These are phyloP conservation scores for Fusarium cyanostomum DNA, from an alignment of 2,329 filamentous ascomycete species.

Conservation along the genomic window DNA sequence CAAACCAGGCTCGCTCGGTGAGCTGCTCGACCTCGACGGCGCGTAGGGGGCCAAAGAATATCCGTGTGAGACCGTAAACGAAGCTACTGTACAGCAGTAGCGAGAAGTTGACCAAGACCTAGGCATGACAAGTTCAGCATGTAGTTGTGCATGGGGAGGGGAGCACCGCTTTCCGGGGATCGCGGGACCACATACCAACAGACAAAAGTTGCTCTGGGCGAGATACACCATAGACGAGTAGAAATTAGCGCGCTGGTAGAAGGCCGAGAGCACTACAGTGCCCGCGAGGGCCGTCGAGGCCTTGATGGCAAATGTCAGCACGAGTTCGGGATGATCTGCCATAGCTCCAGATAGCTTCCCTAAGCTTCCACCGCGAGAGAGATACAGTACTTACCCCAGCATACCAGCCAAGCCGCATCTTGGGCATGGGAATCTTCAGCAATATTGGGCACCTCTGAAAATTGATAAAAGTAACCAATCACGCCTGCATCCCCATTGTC, in stretches of 20 bases:
- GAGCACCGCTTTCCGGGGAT: not conserved
- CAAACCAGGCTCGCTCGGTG: conserved; percentile 98
- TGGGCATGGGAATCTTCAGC: conserved; percentile 46
- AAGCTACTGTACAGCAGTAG: conserved; percentile 83
- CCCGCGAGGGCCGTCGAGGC: conserved; percentile 85
- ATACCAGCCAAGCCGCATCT: conserved; percentile 69
- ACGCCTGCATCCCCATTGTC: conserved; percentile 39
- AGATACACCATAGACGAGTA: conserved; percentile 98
- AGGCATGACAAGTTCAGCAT: conserved; percentile 15
- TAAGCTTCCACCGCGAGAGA: conserved; percentile 31
- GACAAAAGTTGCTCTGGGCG: conserved; percentile 92
- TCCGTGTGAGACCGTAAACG: conserved; percentile 86
- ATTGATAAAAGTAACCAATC: conserved; percentile 21
- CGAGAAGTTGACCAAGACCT: conserved; percentile 92
- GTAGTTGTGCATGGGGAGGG: not conserved
- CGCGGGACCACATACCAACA: conserved; percentile 72
- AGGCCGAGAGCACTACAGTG: conserved; percentile 86
- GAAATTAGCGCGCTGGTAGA: conserved; percentile 96
- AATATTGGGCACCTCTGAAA: conserved; percentile 21
- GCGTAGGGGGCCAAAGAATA: conserved; percentile 90
- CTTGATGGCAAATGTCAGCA: conserved; percentile 54
- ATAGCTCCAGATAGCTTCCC: conserved; percentile 40
- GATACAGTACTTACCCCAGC: conserved; percentile 68
- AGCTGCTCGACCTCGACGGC: conserved; percentile 96
- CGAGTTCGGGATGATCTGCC: conserved; percentile 21